These are phyloP conservation scores for Fusarium tricinctum DNA, from an alignment of 2,329 filamentous ascomycete species.

Conservation along the genomic window DNA sequence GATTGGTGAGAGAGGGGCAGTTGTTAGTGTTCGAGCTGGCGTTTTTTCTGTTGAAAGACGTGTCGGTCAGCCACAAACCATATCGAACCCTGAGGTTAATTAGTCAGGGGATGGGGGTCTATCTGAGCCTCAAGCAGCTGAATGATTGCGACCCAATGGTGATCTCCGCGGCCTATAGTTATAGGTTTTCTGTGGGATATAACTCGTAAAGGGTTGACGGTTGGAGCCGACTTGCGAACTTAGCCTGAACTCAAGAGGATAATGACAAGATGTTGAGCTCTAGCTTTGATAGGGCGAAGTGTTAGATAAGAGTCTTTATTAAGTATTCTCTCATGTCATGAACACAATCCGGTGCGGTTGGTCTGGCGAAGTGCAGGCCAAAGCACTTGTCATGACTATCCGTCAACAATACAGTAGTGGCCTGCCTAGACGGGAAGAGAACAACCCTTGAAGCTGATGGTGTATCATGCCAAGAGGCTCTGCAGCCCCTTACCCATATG, in stretches of 20 bases:
- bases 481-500: constrained; percentile 32
- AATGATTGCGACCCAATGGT: constrained; percentile 13
- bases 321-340: constrained; percentile 39
- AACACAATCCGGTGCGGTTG: constrained; percentile 18
- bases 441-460: constrained; percentile 2
- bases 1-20: constrained; percentile 38
- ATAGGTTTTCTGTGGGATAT: constrained; percentile 5
- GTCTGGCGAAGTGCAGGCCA: neutral
- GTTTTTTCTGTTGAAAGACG: constrained; percentile 39
- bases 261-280: constrained; percentile 4
- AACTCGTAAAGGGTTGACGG: constrained; percentile 8
- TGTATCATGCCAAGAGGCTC: constrained; percentile 33
- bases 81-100: constrained; percentile 23
- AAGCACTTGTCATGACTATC: constrained; percentile 18
- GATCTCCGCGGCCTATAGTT: constrained; percentile 25
- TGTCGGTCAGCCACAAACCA: constrained; percentile 37
- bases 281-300: constrained; percentile 14
- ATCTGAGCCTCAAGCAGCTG: constrained; percentile 21
- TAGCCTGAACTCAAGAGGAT: constrained; percentile 24
- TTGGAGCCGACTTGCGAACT: constrained; percentile 19
- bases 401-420: constrained; percentile 11
- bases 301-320: constrained; percentile 24
- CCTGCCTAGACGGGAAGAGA: constrained; percentile 22
- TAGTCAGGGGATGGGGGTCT: constrained; percentile 36
- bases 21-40: constrained; percentile 24